Conservation (phyloP, 108 stramenopile species). For the Aurantiochytrium sp. region DNA sequence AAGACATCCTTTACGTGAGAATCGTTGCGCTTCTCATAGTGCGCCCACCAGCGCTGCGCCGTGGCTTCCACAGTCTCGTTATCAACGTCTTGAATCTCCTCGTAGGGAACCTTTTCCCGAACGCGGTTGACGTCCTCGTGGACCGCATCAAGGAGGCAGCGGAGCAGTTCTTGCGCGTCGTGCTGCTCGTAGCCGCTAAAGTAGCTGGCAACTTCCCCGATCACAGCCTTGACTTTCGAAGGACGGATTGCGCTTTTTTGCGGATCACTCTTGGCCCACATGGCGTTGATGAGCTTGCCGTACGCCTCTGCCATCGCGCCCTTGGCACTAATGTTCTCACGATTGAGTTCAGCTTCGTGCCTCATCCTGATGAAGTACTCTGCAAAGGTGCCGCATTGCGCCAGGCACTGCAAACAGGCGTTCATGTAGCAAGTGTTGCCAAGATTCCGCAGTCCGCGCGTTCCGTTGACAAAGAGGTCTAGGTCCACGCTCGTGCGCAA, state of each 20-base stretch:
- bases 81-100: conserved; percentile 72
- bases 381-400: conserved; percentile 28
- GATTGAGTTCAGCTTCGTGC: neutral
- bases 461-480: neutral
- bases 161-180: conserved; percentile 93
- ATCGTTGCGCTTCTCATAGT: conserved; percentile 20
- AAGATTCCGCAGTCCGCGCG: conserved; percentile 32
- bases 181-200: conserved; percentile 98
- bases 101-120: conserved; percentile 77
- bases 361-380: conserved; percentile 29
- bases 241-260: neutral
- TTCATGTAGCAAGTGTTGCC: conserved; percentile 65
- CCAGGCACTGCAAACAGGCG: conserved; percentile 44
- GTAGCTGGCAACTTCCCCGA: conserved; percentile 76
- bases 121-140: conserved; percentile 97
- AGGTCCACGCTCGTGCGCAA: neutral
- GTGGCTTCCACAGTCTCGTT: conserved; percentile 66
- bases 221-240: conserved; percentile 63
- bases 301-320: neutral
- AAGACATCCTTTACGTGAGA: conserved; percentile 39
- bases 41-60: conserved; percentile 83
- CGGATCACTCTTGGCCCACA: neutral
- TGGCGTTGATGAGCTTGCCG: neutral
- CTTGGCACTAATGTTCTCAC: neutral
- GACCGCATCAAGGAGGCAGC: conserved; percentile 83